Evolutionary conservation across 2,329 filamentous ascomycete genomes (phyloP).

Genomic region (Mollisia scopiformis): DNA sequence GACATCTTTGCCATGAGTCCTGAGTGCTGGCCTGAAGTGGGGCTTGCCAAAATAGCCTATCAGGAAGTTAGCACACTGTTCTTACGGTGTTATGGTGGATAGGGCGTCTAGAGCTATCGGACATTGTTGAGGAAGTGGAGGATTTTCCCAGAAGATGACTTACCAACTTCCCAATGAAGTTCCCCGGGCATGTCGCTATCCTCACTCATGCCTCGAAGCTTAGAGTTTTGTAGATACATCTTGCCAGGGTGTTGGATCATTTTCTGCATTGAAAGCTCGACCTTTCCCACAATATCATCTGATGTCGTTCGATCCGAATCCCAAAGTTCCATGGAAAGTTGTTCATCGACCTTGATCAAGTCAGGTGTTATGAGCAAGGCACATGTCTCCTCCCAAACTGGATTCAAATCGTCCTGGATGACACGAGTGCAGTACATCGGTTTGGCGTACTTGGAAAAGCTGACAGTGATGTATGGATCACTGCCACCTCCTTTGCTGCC

Average conservation of each 20-base stretch:
- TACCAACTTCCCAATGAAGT: conserved; percentile 95
- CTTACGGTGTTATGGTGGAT: no score
- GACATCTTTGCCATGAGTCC: conserved; percentile 84
- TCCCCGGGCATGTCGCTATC: conserved; percentile 90
- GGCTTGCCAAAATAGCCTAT: conserved; percentile 93
- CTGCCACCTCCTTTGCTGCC: conserved; percentile 86
- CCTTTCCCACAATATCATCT: conserved; percentile 93
- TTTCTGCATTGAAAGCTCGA: conserved; percentile 91
- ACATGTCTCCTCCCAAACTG: conserved; percentile 86
- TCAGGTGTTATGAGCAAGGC: conserved; percentile 87
- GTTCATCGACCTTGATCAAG: conserved; percentile 90
- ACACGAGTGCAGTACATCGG: conserved; percentile 97
- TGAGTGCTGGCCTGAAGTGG: conserved; percentile 79
- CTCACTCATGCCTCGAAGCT: conserved; percentile 79
- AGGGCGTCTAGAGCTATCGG: no score
- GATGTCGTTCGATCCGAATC: conserved; percentile 91
- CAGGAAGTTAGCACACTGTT: no score
- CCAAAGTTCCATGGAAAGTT: conserved; percentile 92
- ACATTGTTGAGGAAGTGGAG: no score
- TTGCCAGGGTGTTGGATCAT: conserved; percentile 92
- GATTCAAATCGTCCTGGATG: conserved; percentile 92
- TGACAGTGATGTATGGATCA: conserved; percentile 93
- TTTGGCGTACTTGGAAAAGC: conserved; percentile 96
- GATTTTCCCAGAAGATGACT: no score
- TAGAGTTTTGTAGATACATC: conserved; percentile 89